Conservation (phyloP, 768 basidiomycete species). For the Russula abietina region DNA sequence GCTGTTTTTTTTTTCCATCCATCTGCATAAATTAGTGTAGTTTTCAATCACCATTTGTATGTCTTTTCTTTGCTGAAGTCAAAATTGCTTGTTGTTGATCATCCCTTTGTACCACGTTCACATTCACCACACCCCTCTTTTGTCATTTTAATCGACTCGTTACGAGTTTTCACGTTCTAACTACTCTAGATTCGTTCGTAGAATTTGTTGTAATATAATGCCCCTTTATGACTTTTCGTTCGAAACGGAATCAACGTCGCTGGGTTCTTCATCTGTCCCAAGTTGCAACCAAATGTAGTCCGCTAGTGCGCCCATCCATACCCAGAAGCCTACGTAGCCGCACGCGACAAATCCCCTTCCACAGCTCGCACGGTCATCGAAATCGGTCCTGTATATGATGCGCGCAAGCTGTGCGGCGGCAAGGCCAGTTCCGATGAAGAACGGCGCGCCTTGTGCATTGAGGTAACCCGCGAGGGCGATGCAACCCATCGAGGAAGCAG, state of each 20-base stretch:
- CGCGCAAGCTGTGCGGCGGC: slow-evolving; percentile 73
- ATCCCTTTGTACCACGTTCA: neutral
- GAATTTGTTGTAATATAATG: slow-evolving; percentile 6
- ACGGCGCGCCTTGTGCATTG: slow-evolving; percentile 69
- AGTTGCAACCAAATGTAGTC: slow-evolving; percentile 48
- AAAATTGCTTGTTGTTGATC: neutral
- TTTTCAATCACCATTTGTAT: neutral
- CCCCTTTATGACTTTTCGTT: neutral
- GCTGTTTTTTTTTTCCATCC: slow-evolving; percentile 33
- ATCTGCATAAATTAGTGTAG: slow-evolving; percentile 30
- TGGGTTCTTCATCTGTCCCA: neutral
- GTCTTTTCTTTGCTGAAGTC: neutral
- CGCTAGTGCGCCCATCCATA: slow-evolving; percentile 72
- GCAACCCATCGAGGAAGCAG: slow-evolving; percentile 63
- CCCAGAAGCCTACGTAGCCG: slow-evolving; percentile 82
- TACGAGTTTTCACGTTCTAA: neutral
- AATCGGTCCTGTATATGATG: slow-evolving; percentile 68
- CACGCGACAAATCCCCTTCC: slow-evolving; percentile 88
- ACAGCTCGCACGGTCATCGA: slow-evolving; percentile 69
- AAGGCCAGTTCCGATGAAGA: slow-evolving; percentile 71
- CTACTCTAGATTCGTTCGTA: neutral
- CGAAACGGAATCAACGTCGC: neutral
- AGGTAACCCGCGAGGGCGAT: slow-evolving; percentile 75
- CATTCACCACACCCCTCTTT: neutral
- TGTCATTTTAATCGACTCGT: neutral